Base-by-base conservation (phyloP, 1,139 yeast species). In the Komagataea norvegica region DNA sequence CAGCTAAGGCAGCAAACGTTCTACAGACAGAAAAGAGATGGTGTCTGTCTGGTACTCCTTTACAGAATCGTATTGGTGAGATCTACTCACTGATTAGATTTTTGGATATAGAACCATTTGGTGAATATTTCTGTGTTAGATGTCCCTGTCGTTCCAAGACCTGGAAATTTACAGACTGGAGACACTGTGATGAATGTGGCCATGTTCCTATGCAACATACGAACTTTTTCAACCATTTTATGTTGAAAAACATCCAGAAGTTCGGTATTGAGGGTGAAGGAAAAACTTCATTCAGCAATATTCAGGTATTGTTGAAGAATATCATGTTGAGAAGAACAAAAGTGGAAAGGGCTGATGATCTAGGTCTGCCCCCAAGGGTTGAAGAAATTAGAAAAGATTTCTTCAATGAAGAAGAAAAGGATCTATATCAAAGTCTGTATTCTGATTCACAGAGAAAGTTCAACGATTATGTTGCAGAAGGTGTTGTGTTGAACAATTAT, bases 51-150 rank as follows among this genome's bases (percentile, higher is more conserved):
- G 99, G 98, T 49, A 91, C 99, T 0, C 98, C 99, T 1, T 66
- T 91, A 44, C 98, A 93, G 55, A 93, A 91, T 57, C 71, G 97
- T 48, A 89, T 91, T 52, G 98, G 98, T 30, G 99, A 91, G 63
- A 74, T 91, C 69, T 91, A 91, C 60, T 88, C 97, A 1, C 67
- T 91, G 54, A 79, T 91, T 41, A 67, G 97, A 50, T 91, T 86
- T 53, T 61, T 91, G 64, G 77, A 83, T 50, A 70, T 91, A 30
- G 77, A 78, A 33, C 99, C 99, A 3, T 89, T 87, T 59, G 81
- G 91, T 47, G 73, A 79, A 44, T 91, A 93, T 62, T 89, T 79
- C 54, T 93, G 99, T 65, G 84, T 93, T 19, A 82, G 80, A 53
- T 93, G 98, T 65, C 84, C 79, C 7, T 91, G 98, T 61, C 65